A percentile compares a stretch with the other conserved stretches of the same genome.
Evolutionary conservation across 495 filamentous ascomycete genomes (phyloP).

Genomic region (Xylaria flabelliformis): DNA sequence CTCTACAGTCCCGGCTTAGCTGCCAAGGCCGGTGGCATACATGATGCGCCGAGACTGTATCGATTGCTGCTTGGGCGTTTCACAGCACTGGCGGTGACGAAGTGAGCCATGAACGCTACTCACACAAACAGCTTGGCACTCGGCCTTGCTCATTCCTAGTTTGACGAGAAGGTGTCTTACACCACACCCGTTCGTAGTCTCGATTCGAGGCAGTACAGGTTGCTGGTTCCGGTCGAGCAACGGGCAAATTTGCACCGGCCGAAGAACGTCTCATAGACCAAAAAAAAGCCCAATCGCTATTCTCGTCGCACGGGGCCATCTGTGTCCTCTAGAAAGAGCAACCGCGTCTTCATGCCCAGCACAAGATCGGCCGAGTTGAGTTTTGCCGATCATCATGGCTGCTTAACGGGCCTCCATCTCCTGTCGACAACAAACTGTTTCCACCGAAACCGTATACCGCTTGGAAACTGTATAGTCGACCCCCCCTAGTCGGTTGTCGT

Average conservation of each 20-base stretch:
- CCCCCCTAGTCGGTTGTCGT: not conserved
- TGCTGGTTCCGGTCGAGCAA: not conserved
- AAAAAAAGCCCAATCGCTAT: not conserved
- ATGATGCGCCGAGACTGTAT: conserved; percentile 25
- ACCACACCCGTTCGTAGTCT: not conserved
- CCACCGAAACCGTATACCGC: not conserved
- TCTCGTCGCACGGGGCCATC: not conserved
- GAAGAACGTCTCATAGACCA: not conserved
- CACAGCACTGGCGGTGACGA: conserved; percentile 31
- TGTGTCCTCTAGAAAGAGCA: not conserved
- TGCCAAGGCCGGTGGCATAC: conserved; percentile 31
- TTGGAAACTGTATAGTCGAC: not conserved
- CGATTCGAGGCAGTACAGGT: conserved; percentile 17
- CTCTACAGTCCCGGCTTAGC: conserved; percentile 21
- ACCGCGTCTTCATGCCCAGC: conserved; percentile 1
- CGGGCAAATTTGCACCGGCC: conserved; percentile 1
- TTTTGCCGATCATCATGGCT: not conserved
- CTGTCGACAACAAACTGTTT: not conserved
- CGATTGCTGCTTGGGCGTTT: conserved; percentile 27
- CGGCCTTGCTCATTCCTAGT: conserved; percentile 15
- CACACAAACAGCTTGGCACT: conserved; percentile 27
- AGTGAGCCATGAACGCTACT: conserved; percentile 11
- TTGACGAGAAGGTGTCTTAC: conserved; percentile 18
- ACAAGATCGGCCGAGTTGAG: conserved; percentile 7
- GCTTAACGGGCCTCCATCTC: not conserved